A percentile compares a stretch with the other conserved stretches of the same genome.
Evolutionary conservation across 2,329 filamentous ascomycete genomes (phyloP).

Genomic region (Hypocreales sp.): DNA sequence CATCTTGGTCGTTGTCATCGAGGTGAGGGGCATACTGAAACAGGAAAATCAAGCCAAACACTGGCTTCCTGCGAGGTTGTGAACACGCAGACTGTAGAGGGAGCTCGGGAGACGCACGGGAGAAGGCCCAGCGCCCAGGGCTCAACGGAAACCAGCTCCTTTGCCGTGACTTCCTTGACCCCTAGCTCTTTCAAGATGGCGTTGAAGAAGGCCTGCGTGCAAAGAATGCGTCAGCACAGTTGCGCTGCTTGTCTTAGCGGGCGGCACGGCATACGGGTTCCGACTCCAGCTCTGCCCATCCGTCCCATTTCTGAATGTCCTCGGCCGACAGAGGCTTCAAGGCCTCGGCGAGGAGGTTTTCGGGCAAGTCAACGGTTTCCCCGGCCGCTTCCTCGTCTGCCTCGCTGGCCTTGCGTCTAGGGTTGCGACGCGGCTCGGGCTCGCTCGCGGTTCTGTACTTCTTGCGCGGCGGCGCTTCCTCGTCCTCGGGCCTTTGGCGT

Average conservation of each 20-base stretch:
- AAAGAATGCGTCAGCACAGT: no score
- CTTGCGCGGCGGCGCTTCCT: neutral
- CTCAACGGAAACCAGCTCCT: constrained; percentile 64
- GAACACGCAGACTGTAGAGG: neutral
- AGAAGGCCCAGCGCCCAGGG: constrained; percentile 45
- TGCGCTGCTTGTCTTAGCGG: no score
- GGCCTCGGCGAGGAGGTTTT: constrained; percentile 28
- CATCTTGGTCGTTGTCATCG: constrained; percentile 28
- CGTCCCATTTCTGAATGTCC: constrained; percentile 48
- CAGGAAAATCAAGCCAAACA: constrained; percentile 80
- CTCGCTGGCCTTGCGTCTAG: constrained; percentile 28
- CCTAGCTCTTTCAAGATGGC: constrained; percentile 69
- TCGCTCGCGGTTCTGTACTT: constrained; percentile 6
- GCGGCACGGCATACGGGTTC: constrained; percentile 49
- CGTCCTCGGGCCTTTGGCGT: neutral
- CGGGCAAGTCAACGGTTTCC: constrained; percentile 10
- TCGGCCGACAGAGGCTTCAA: constrained; percentile 30
- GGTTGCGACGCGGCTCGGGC: constrained; percentile 17
- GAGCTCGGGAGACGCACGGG: constrained; percentile 27
- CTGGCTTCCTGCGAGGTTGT: constrained; percentile 39
- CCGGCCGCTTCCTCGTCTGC: constrained; percentile 10
- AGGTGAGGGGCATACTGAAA: constrained; percentile 47
- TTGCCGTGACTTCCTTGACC: constrained; percentile 54
- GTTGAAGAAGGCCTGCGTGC: constrained; percentile 73
- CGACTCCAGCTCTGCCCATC: constrained; percentile 77